Base-by-base conservation (phyloP, 192 early-diverging fungal genomes). In the Rhizoclosmatium sp. region DNA sequence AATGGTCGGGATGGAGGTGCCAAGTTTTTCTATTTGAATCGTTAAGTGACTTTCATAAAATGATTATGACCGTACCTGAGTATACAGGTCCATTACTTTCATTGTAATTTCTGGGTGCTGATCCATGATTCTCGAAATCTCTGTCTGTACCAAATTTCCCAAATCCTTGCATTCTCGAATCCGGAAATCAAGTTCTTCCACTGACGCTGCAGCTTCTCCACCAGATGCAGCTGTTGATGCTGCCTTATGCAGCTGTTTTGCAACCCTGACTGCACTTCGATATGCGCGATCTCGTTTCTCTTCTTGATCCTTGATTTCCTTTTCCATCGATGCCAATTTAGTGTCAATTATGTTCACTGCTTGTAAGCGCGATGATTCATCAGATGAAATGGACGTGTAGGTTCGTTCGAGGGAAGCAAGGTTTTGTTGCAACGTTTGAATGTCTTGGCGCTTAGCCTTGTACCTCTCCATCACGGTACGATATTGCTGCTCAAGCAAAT, bases 401-500 rank as follows among this genome's bases (percentile, higher is more conserved):
- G 65, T 45, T 9, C 71, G 68, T 66, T 91, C 90, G 21, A 82
- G 39, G 21, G 82, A 54, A 39, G 61, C 45, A 12, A 91, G 78
- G n/a, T 81, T 66, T 12, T 75, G 69, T 74, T 91, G 90, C 14
- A 90, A 69, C 42, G 76, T 78, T 78, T 88, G 86, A 61, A 91
- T 86, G 45, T 87, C 78, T 21, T 75, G 41, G 12, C 88, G 81
- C 69, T 90, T 90, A 4, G 54, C 60, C 66, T 89, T 87, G 81
- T 87, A 90, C 40, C 80, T 65, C 69, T 90, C 89, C 84, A 89
- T 90, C 2, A 82, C 80, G 21, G 85, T 79, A 39, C 83, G 82
- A 69, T 85, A 91, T 89, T 88, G 85, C 88, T 88, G 82, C 51
- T 89, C 88, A 0, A 90, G 79, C 79, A 89, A 83, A 59, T 91